Conservation (phyloP, 2,329 filamentous ascomycete species). For the Cyclaneusma minus region DNA sequence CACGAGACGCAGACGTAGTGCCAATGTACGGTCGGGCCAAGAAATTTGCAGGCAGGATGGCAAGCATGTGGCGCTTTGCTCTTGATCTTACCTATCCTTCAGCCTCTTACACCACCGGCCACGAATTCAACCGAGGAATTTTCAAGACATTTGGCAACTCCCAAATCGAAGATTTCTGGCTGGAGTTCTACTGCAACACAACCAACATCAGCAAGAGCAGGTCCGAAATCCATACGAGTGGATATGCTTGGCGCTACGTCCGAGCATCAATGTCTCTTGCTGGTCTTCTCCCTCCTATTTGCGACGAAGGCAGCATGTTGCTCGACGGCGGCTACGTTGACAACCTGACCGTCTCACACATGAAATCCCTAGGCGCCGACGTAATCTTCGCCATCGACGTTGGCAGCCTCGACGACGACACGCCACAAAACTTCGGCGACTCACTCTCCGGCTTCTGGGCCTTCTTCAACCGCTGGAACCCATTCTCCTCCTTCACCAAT, state of each 20-base stretch:
- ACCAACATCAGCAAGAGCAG: slow-evolving; percentile 95
- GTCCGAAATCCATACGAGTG: slow-evolving; percentile 83
- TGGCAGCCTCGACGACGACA: slow-evolving; percentile 79
- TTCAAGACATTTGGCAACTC: slow-evolving; percentile 97
- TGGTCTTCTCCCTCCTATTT: slow-evolving; percentile 80
- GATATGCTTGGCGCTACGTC: slow-evolving; percentile 95
- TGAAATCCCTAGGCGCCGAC: slow-evolving; percentile 87
- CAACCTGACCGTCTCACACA: slow-evolving; percentile 91
- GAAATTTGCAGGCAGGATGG: slow-evolving; percentile 97
- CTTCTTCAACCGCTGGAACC: slow-evolving; percentile 91
- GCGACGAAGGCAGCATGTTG: slow-evolving; percentile 93
- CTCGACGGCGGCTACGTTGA: slow-evolving; percentile 94
- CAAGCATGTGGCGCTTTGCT: slow-evolving; percentile 96
- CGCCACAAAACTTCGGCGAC: slow-evolving; percentile 85
- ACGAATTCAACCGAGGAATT: slow-evolving; percentile 97
- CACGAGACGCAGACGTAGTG: slow-evolving; percentile 88
- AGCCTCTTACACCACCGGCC: slow-evolving; percentile 91
- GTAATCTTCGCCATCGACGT: slow-evolving; percentile 95
- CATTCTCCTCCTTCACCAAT: slow-evolving; percentile 76
- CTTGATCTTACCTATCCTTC: slow-evolving; percentile 92
- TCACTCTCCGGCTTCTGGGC: slow-evolving; percentile 92
- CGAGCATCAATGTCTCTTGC: slow-evolving; percentile 94
- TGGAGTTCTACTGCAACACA: slow-evolving; percentile 98
- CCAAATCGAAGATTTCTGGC: slow-evolving; percentile 98
- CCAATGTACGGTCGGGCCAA: slow-evolving; percentile 95